phyloP scores from a whole-genome alignment of 1,284 basidiomycete genomes.

The Sporisorium reilianum region DNA sequence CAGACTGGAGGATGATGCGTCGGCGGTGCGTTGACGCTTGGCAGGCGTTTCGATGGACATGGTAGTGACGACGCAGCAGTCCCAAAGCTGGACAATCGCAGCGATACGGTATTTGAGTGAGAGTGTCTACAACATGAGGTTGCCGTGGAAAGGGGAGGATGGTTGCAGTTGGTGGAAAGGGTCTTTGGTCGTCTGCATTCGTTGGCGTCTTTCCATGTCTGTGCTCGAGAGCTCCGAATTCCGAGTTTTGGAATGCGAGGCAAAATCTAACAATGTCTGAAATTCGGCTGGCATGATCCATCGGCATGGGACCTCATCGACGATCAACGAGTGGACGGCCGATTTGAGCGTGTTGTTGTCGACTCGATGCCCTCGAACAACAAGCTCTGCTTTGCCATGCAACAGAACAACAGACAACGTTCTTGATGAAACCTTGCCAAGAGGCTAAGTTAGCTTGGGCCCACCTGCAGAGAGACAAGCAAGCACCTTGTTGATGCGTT shows the following conservation, averaged over 20 bases:
- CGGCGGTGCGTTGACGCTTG: conserved; percentile 28
- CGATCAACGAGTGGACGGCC: too few relatives aligned
- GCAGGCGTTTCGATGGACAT: conserved; percentile 35
- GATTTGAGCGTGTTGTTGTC: too few relatives aligned
- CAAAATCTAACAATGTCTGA: background rate
- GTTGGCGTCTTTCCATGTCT: background rate
- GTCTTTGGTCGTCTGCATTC: background rate
- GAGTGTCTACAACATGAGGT: background rate
- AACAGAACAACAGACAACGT: too few relatives aligned
- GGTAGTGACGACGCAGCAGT: background rate
- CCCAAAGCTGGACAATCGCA: background rate
- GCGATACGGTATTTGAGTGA: background rate
- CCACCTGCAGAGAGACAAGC: too few relatives aligned
- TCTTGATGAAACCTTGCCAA: background rate
- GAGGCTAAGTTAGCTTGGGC: background rate
- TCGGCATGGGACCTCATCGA: too few relatives aligned
- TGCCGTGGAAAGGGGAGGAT: background rate
- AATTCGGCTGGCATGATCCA: background rate
- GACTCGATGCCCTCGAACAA: too few relatives aligned
- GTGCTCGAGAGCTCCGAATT: conserved; percentile 1
- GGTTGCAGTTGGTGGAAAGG: background rate
- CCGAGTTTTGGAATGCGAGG: background rate
- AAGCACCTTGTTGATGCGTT: background rate
- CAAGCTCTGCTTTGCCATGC: too few relatives aligned
- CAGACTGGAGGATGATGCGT: conserved; percentile 3